Evolutionary conservation across 2,329 filamentous ascomycete genomes (phyloP).

Genomic region (Claviceps paspali): DNA sequence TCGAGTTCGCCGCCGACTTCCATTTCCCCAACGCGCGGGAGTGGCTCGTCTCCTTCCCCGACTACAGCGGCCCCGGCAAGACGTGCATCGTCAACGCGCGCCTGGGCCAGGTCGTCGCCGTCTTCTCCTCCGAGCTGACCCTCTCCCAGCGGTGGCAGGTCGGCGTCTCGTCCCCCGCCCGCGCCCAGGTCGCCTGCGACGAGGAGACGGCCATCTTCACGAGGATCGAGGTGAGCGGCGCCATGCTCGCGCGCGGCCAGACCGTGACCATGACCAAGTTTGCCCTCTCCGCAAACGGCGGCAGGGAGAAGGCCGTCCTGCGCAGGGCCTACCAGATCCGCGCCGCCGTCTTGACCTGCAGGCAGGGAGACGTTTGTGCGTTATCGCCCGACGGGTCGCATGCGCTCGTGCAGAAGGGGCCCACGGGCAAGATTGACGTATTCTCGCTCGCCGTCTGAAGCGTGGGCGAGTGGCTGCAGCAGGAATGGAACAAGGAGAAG

Average conservation of each 20-base stretch:
- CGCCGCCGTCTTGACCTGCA: constrained; percentile 1
- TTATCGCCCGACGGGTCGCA: constrained; percentile 3
- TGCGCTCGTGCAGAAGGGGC: constrained; percentile 3
- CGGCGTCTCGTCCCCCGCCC: neutral
- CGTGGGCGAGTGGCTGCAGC: too few relatives aligned
- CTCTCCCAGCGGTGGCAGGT: constrained; percentile 5
- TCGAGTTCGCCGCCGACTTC: constrained; percentile 3
- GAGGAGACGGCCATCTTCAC: constrained; percentile 3
- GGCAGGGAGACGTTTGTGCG: constrained; percentile 1
- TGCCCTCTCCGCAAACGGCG: constrained; percentile 4
- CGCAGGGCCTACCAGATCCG: constrained; percentile 3
- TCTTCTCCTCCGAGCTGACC: constrained; percentile 2
- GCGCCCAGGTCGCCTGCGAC: constrained; percentile 1
- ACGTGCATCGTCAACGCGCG: constrained; percentile 6
- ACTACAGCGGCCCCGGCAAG: constrained; percentile 3
- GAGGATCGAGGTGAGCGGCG: constrained; percentile 1
- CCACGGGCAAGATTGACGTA: constrained; percentile 2
- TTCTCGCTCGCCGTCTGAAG: constrained; percentile 1
- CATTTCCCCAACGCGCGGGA: constrained; percentile 4
- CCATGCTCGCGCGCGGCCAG: constrained; percentile 2
- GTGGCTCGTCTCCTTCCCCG: constrained; percentile 6
- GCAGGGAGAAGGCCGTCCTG: constrained; percentile 3
- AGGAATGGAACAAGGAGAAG: too few relatives aligned
- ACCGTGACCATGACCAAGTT: constrained; percentile 3
- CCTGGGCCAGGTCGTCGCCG: constrained; percentile 3